These are phyloP conservation scores for Asclepias syriaca DNA, from an alignment of 257 asterid genomes.

Conservation along the genomic window DNA sequence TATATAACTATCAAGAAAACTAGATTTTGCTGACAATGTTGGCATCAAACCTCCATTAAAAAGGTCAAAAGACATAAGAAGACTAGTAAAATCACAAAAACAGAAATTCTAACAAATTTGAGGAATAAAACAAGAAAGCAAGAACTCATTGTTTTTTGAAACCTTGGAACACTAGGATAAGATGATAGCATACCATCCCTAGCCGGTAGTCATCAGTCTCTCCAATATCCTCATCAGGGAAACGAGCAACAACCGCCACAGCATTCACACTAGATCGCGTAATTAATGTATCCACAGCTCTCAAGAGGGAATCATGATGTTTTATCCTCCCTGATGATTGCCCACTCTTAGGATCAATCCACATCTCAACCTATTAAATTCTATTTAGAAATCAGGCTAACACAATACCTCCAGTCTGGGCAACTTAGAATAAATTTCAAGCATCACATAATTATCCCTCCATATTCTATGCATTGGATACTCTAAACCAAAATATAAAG, in stretches of 20 bases:
- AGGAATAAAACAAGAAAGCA: neutral
- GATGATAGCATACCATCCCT: slow-evolving; percentile 49
- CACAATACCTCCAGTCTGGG: neutral
- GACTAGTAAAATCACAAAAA: neutral
- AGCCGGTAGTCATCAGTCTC: slow-evolving; percentile 61
- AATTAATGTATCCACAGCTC: slow-evolving; percentile 63
- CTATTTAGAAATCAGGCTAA: neutral
- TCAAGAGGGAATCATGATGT: slow-evolving; percentile 67
- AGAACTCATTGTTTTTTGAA: neutral
- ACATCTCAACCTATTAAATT: slow-evolving; percentile 58
- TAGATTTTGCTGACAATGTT: neutral
- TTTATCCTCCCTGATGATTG: slow-evolving; percentile 79
- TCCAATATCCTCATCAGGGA: slow-evolving; percentile 74
- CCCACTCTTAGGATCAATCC: slow-evolving; percentile 73
- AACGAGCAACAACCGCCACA: slow-evolving; percentile 82
- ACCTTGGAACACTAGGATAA: neutral
- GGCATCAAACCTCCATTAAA: neutral
- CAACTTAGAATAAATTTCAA: neutral
- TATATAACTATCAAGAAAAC: neutral
- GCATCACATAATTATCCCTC: neutral
- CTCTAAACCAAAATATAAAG: neutral
- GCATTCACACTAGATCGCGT: slow-evolving; percentile 57
- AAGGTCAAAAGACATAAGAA: neutral
- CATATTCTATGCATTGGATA: neutral
- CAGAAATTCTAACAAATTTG: neutral